Evolutionary conservation across 208 protist species (phyloP), one percentile per base, ranked within the genome.

Genomic region (Trypanosoma grayi): DNA sequence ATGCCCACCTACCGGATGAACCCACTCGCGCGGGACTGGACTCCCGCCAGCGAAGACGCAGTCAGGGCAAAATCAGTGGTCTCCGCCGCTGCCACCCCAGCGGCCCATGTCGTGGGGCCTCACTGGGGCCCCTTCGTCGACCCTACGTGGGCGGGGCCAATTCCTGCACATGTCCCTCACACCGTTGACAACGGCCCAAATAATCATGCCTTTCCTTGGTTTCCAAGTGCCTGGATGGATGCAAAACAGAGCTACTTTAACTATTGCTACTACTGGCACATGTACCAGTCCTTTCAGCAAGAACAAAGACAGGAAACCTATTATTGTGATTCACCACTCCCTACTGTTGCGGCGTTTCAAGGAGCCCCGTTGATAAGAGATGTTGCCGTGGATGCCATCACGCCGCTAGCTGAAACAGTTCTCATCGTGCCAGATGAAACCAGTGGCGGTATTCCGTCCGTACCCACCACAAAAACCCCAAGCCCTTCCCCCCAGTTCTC

Each of bases 11-110:
- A 2, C 33, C 36, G 18, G 10, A 22, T 59, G 9, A 59, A 59
- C 14, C 53, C 53, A 7, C 37, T 41, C 36, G 53, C 53, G n/a
- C 33, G 13, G 37, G 40, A 46, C 24, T 59, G 53, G 53, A 13
- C 33, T 4, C 53, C 53, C 31, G 30, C 43, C 7, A 24, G 18
- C 4, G 4, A 31, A 14, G 24, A 27, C 6, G 22, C 36, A 28
- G 1, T 7, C 36, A 27, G 22, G 3, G 37, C 9, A 27, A 0
- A 20, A 24, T n/a, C 39, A 43, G 11, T n/a, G 20, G 6, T 5
- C 39, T 43, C 11, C 27, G 2, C 11, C 27, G 18, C 4, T 27
- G 27, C n/a, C 20, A 14, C 27, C 27, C n/a, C 4, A 22, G 16
- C 39, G 3, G 6, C 39, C 16, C 39, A n/a, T n/a, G n/a, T n/a